Conservation (phyloP, 495 filamentous ascomycete genomes). For the Chaetomidium leptoderma region DNA sequence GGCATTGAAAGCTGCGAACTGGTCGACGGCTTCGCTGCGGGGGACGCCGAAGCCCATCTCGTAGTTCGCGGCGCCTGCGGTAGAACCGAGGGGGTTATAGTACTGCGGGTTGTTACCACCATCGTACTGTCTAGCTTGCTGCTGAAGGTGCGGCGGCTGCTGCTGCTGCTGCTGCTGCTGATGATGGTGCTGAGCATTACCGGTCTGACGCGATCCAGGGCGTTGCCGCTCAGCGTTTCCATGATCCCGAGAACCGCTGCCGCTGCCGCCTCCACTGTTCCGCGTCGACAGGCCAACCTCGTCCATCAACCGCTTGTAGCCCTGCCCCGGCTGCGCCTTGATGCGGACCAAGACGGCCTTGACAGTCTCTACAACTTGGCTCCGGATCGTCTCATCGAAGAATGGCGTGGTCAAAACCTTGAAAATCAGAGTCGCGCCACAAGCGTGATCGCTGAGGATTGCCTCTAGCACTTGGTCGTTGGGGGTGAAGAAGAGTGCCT, state of each 20-base stretch:
- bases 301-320: slow-evolving; percentile 98
- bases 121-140: slow-evolving; percentile 30
- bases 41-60: slow-evolving; percentile 50
- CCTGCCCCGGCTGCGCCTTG: slow-evolving; percentile 89
- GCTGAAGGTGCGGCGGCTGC: slow-evolving; percentile 25
- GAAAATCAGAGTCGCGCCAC: slow-evolving; percentile 93
- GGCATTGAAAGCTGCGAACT: slow-evolving; percentile 50
- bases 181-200: slow-evolving; percentile 34
- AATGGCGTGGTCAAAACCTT: slow-evolving; percentile 97
- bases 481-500: slow-evolving; percentile 89
- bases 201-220: slow-evolving; percentile 52
- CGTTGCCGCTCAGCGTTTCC: slow-evolving; percentile 49
- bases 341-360: slow-evolving; percentile 82
- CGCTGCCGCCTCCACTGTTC: slow-evolving; percentile 30
- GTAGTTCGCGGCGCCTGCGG: slow-evolving; percentile 32
- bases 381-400: slow-evolving; percentile 87
- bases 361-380: slow-evolving; percentile 84
- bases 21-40: slow-evolving; percentile 55
- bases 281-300: slow-evolving; percentile 79
- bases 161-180: slow-evolving; percentile 25
- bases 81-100: slow-evolving; percentile 41
- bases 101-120: slow-evolving; percentile 33
- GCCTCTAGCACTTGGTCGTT: slow-evolving; percentile 85
- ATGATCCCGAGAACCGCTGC: slow-evolving; percentile 43
- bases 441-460: slow-evolving; percentile 85